Percentiles rank a stretch among this genome's conserved stretches.
phyloP scores from a whole-genome alignment of 495 filamentous ascomycete genomes.

The Halenospora varia region DNA sequence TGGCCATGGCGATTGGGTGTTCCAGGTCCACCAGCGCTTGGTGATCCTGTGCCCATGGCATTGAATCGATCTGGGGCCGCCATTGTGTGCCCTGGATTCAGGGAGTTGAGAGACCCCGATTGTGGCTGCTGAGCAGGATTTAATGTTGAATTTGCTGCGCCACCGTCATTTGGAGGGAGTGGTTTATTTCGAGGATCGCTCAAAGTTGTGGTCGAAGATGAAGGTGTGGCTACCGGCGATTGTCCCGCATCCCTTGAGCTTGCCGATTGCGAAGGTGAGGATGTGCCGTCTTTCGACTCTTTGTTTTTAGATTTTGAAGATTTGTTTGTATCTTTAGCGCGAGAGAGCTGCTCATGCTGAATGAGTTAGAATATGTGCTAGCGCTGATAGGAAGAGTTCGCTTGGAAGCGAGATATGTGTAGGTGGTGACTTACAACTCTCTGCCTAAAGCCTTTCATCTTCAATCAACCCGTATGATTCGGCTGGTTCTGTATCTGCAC shows the following conservation, averaged over 20 bases:
- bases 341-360: conserved; percentile 71
- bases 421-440: conserved; percentile 77
- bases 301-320: conserved; percentile 91
- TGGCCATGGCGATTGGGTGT: conserved; percentile 68
- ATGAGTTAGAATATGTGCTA: conserved; percentile 24
- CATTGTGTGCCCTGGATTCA: conserved; percentile 24
- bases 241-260: conserved; percentile 48
- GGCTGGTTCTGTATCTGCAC: not conserved
- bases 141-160: conserved; percentile 43
- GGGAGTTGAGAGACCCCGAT: conserved; percentile 29
- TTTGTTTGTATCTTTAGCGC: conserved; percentile 88
- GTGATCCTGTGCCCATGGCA: conserved; percentile 30
- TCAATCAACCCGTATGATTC: conserved; percentile 33
- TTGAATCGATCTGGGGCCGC: conserved; percentile 42
- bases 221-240: conserved; percentile 62
- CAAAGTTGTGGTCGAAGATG: conserved; percentile 82
- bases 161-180: conserved; percentile 63
- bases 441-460: conserved; percentile 97
- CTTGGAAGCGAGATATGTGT: not conserved
- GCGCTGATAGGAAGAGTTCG: not conserved
- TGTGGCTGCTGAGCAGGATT: conserved; percentile 39
- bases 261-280: conserved; percentile 59
- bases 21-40: conserved; percentile 49
- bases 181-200: conserved; percentile 83
- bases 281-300: conserved; percentile 69